Conservation (phyloP, 345 rosid species). For the Gynandropsis gynandra region DNA sequence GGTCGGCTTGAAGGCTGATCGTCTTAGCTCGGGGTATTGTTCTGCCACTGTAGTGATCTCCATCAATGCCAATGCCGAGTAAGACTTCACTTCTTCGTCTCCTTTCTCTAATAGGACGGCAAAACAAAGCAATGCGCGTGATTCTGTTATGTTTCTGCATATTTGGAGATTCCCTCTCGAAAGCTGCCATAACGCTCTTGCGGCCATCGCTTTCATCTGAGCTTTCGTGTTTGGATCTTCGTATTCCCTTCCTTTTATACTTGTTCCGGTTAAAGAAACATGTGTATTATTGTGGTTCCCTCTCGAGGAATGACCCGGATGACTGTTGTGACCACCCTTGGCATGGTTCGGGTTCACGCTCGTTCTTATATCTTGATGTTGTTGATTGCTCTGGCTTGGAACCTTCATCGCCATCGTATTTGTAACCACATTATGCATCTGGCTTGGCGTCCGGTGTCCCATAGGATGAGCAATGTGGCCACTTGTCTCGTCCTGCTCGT, state of each 20-base stretch:
- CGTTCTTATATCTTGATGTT: neutral
- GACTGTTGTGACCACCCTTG: slow-evolving; percentile 17
- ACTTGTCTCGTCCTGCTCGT: slow-evolving; percentile 20
- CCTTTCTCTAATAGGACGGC: slow-evolving; percentile 61
- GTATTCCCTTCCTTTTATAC: slow-evolving; percentile 52
- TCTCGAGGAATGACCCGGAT: slow-evolving; percentile 13
- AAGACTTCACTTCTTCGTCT: slow-evolving; percentile 47
- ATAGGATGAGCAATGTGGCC: slow-evolving; percentile 35
- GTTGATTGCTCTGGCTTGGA: slow-evolving; percentile 21
- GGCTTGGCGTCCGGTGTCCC: slow-evolving; percentile 34
- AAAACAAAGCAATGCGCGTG: slow-evolving; percentile 60
- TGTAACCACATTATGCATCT: slow-evolving; percentile 42
- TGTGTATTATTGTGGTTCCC: slow-evolving; percentile 32
- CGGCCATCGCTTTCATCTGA: slow-evolving; percentile 80
- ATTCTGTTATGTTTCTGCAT: slow-evolving; percentile 60
- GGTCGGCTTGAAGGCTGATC: slow-evolving; percentile 64
- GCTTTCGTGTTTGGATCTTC: slow-evolving; percentile 55
- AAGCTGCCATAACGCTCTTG: slow-evolving; percentile 65
- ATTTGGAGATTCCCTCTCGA: slow-evolving; percentile 51
- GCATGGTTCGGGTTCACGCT: slow-evolving; percentile 14
- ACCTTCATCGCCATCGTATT: slow-evolving; percentile 35
- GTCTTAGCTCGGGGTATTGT: slow-evolving; percentile 49
- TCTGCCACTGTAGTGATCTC: slow-evolving; percentile 65
- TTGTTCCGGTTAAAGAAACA: slow-evolving; percentile 40
- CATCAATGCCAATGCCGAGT: slow-evolving; percentile 69